Conservation (phyloP, 495 filamentous ascomycete species). For the Lasiosphaeria miniovina region DNA sequence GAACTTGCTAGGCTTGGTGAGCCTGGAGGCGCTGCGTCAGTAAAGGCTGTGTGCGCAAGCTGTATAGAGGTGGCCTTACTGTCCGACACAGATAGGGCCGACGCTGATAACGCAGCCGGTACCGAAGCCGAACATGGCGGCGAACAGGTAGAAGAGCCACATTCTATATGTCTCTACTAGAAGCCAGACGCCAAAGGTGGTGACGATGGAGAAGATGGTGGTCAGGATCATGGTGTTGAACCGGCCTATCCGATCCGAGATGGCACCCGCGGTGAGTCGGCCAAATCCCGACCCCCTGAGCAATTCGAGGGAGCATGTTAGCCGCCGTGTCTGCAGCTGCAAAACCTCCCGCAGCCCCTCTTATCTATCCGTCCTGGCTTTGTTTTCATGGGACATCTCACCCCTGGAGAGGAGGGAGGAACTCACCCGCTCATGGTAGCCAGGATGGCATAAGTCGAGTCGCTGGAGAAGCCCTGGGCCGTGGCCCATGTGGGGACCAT, state of each 20-base stretch:
- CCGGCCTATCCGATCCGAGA: constrained; percentile 12
- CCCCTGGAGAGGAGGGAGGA: too few species aligned
- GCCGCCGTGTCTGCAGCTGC: background rate
- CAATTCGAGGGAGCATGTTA: background rate
- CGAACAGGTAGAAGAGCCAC: constrained; percentile 11
- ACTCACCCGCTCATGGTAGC: constrained; percentile 14
- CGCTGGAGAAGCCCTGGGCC: constrained; percentile 3
- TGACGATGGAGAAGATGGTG: constrained; percentile 11
- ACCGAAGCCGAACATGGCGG: constrained; percentile 15
- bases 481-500: constrained; percentile 17
- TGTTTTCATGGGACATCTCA: too few species aligned
- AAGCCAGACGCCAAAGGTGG: constrained; percentile 13
- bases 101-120: constrained; percentile 15
- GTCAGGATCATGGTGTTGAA: constrained; percentile 18
- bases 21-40: background rate
- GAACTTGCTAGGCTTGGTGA: constrained; percentile 12
- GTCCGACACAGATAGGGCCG: constrained; percentile 13
- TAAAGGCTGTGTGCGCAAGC: background rate
- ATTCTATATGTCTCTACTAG: constrained; percentile 10
- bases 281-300: constrained; percentile 15
- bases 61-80: constrained; percentile 1
- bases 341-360: too few species aligned
- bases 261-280: constrained; percentile 7
- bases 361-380: too few species aligned
- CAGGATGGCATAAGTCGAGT: constrained; percentile 11